Evolutionary conservation across 2,329 filamentous ascomycete genomes (phyloP).

Genomic region (Fusarium subglutinans): DNA sequence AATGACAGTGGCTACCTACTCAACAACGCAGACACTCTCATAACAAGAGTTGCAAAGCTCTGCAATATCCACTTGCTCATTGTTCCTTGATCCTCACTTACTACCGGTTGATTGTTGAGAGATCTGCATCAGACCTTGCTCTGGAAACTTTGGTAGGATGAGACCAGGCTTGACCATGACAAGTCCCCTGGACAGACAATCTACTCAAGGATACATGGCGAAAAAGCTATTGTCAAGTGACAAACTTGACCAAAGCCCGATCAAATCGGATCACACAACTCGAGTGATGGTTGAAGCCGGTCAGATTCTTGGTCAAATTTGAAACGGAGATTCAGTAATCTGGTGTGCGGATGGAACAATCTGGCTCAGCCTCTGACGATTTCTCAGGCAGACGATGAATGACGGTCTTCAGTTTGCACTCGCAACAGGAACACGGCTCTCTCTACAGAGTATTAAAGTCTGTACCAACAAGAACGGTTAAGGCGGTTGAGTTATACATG

Average conservation of each 20-base stretch:
- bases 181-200: background rate
- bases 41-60: background rate
- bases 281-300: background rate
- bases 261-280: background rate
- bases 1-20: background rate
- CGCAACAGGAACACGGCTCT: background rate
- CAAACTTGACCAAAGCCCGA: background rate
- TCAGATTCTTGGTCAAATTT: background rate
- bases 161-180: background rate
- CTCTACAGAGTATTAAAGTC: background rate
- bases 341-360: background rate
- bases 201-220: background rate
- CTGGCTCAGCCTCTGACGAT: background rate
- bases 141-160: background rate
- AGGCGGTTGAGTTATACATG: constrained; percentile 2
- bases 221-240: background rate
- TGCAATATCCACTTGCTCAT: background rate
- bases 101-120: no score
- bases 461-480: background rate
- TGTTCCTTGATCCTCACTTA: background rate
- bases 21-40: background rate
- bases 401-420: background rate
- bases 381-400: background rate
- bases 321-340: background rate
- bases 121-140: background rate